Conservation (phyloP, 495 filamentous ascomycete genomes). For the Monascus purpureus region DNA sequence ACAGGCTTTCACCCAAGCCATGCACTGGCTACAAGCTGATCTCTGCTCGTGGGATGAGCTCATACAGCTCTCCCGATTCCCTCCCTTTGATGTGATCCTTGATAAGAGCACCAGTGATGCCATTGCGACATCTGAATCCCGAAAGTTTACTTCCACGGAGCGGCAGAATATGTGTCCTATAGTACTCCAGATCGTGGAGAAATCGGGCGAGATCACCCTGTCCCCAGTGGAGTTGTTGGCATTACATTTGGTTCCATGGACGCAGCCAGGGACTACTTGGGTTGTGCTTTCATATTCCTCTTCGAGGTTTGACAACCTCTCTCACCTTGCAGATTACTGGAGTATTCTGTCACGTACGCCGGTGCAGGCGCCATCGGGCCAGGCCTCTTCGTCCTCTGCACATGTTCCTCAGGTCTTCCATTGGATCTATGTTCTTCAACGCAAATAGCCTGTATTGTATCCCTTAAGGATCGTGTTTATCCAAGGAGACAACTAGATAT, state of each 20-base stretch:
- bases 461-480: no score
- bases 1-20: constrained; percentile 10
- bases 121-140: constrained; percentile 18
- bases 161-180: constrained; percentile 11
- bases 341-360: constrained; percentile 18
- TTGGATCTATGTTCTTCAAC: constrained; percentile 26
- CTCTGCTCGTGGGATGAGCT: constrained; percentile 24
- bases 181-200: constrained; percentile 7
- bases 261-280: constrained; percentile 18
- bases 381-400: constrained; percentile 12
- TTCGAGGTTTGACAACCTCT: constrained; percentile 19
- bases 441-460: constrained; percentile 16
- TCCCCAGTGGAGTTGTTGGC: constrained; percentile 25
- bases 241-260: constrained; percentile 23
- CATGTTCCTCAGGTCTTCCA: constrained; percentile 25
- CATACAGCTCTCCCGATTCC: constrained; percentile 9
- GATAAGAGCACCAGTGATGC: constrained; percentile 34
- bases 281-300: constrained; percentile 25
- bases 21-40: constrained; percentile 24
- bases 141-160: constrained; percentile 5
- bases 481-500: no score
- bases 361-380: constrained; percentile 24
- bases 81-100: constrained; percentile 24
- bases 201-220: constrained; percentile 4
- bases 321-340: constrained; percentile 16